Evolutionary conservation across 208 protist genomes (phyloP).

Genomic region (Acanthamoeba sp.): DNA sequence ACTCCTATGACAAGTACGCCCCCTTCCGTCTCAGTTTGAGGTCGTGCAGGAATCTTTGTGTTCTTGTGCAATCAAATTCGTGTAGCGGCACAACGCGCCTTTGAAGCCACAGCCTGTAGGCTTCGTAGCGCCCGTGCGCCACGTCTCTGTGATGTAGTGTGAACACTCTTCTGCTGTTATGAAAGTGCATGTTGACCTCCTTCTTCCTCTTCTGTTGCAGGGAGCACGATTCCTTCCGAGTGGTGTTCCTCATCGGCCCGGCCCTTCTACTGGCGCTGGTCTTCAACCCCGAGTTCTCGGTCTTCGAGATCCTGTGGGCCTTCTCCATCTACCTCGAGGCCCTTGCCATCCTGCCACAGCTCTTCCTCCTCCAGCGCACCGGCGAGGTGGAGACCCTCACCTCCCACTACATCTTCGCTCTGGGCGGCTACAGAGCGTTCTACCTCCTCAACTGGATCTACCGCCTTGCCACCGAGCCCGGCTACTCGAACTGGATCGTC

Average conservation of each 20-base stretch:
- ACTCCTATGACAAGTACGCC: conserved; percentile 80
- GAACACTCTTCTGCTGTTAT: neutral
- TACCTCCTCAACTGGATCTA: conserved; percentile 93
- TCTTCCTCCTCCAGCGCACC: conserved; percentile 88
- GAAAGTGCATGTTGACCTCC: neutral
- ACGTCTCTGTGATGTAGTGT: neutral
- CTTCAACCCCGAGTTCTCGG: conserved; percentile 80
- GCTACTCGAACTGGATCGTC: conserved; percentile 84
- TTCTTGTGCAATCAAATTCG: neutral
- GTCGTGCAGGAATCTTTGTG: too few relatives aligned
- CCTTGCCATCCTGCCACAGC: conserved; percentile 93
- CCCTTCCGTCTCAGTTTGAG: neutral
- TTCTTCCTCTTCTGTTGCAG: neutral
- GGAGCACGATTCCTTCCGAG: conserved; percentile 85
- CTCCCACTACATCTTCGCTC: conserved; percentile 90
- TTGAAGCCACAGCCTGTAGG: too few relatives aligned
- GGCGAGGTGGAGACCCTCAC: conserved; percentile 88
- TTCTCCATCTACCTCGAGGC: conserved; percentile 93
- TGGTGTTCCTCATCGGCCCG: conserved; percentile 86
- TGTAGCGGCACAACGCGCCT: neutral
- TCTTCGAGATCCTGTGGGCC: conserved; percentile 90
- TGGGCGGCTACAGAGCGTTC: conserved; percentile 90
- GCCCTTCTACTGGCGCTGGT: conserved; percentile 86
- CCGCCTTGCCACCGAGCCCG: conserved; percentile 83
- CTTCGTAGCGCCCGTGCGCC: too few relatives aligned